A percentile compares a stretch with the other conserved stretches of the same genome.
Conservation (phyloP, 2,329 filamentous ascomycete species). For the Penicillium sp. region DNA sequence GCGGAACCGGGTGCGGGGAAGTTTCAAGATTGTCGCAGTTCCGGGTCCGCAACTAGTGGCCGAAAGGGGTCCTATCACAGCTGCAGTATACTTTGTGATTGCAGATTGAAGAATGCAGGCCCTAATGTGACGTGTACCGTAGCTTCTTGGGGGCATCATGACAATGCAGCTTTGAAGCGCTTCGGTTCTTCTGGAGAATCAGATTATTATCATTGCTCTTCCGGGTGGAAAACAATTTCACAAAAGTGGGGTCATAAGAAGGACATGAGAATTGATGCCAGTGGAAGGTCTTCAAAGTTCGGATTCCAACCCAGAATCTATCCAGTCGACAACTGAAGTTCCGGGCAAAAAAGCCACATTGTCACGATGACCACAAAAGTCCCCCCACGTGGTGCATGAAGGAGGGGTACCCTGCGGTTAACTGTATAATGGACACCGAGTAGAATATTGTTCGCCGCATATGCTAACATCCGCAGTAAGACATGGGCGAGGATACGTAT, state of each 20-base stretch:
- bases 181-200: not conserved
- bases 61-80: not conserved
- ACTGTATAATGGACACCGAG: not conserved
- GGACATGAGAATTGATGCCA: not conserved
- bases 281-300: not conserved
- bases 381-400: not conserved
- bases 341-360: not conserved
- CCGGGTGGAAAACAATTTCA: not conserved
- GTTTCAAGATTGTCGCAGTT: not conserved
- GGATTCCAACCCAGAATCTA: not conserved
- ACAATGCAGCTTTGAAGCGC: not conserved
- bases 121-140: not conserved
- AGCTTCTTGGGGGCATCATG: too few species aligned
- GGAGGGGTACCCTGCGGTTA: not conserved
- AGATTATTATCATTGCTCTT: too few species aligned
- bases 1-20: not conserved
- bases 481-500: not conserved
- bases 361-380: not conserved
- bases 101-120: too few species aligned
- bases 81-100: not conserved
- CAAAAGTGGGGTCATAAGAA: not conserved
- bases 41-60: not conserved
- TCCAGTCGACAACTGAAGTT: too few species aligned
- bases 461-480: not conserved
- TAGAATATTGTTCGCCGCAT: not conserved